phyloP scores from a whole-genome alignment of 257 asterid genomes.

The Pogostemon cablin region DNA sequence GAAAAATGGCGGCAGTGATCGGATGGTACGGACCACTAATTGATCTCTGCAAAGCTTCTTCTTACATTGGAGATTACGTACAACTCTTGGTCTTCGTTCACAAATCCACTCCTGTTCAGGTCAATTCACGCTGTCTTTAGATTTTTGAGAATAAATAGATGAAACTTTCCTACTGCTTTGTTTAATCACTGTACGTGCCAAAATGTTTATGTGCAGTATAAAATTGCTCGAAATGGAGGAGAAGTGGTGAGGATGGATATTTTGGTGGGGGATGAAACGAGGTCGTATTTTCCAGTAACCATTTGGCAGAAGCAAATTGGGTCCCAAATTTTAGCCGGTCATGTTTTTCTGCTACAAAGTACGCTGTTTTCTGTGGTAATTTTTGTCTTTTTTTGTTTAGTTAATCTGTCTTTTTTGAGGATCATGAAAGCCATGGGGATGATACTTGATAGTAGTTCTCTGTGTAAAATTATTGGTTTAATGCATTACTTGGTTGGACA shows the following conservation, averaged over 20 bases:
- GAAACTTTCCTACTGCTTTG: neutral
- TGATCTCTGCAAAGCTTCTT: constrained; percentile 55
- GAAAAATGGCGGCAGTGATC: constrained; percentile 55
- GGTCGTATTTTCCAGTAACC: constrained; percentile 68
- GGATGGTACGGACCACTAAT: constrained; percentile 80
- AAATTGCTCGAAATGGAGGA: constrained; percentile 51
- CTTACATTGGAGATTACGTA: constrained; percentile 58
- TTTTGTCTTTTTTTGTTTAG: neutral
- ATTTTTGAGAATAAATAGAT: neutral
- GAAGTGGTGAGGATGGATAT: constrained; percentile 69
- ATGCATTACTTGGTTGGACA: neutral
- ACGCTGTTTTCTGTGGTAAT: constrained; percentile 32
- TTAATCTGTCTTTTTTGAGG: neutral
- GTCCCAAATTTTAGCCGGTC: constrained; percentile 55
- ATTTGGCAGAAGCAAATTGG: constrained; percentile 71
- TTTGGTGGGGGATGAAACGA: constrained; percentile 72
- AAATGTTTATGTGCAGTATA: constrained; percentile 47
- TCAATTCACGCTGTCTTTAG: neutral
- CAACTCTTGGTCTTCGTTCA: constrained; percentile 70
- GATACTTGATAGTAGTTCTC: neutral
- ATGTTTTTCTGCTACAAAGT: constrained; percentile 70
- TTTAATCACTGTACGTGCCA: neutral
- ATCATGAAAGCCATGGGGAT: neutral
- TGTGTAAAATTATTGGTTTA: neutral
- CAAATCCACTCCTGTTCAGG: constrained; percentile 68